Conservation (phyloP, 2,329 filamentous ascomycete species). For the Zopfia rhizophila region DNA sequence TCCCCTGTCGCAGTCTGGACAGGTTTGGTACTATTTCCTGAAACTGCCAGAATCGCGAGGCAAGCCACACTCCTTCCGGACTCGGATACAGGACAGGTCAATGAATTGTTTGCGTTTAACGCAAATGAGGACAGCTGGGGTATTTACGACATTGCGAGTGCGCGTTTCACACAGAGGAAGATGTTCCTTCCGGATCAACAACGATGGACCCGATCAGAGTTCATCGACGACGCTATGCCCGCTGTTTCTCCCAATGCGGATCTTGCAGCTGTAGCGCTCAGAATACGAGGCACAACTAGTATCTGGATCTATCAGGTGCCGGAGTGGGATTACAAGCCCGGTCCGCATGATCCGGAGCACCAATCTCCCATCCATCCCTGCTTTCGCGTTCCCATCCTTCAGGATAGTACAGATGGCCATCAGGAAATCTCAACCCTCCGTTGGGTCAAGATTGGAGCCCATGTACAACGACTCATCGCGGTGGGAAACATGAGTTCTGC, state of each 20-base stretch:
- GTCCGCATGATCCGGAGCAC: conserved; percentile 30
- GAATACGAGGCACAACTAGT: conserved; percentile 50
- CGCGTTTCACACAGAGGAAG: conserved; percentile 51
- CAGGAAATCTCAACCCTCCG: conserved; percentile 51
- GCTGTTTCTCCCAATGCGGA: conserved; percentile 51
- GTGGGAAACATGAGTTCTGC: conserved; percentile 47
- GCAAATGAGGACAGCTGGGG: conserved; percentile 53
- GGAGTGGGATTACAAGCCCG: conserved; percentile 46
- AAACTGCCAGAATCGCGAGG: conserved; percentile 49
- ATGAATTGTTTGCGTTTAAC: conserved; percentile 54
- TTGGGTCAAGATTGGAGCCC: conserved; percentile 44
- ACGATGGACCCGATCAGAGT: conserved; percentile 51
- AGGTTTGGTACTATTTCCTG: conserved; percentile 53
- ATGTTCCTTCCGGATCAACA: conserved; percentile 52
- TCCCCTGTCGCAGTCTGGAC: conserved; percentile 52
- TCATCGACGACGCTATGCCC: conserved; percentile 53
- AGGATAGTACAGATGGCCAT: conserved; percentile 40
- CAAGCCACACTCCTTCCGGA: conserved; percentile 53
- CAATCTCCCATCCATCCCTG: conserved; percentile 50
- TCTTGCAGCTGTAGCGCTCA: conserved; percentile 50
- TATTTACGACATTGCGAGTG: conserved; percentile 51
- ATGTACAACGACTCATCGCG: conserved; percentile 49
- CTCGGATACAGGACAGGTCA: conserved; percentile 49
- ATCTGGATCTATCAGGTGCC: conserved; percentile 53
- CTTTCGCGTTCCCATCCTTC: conserved; percentile 48